Evolutionary conservation across 192 early-diverging fungal species (phyloP), one percentile per base, ranked within the genome.

Genomic region (Radiomyces spectabilis): DNA sequence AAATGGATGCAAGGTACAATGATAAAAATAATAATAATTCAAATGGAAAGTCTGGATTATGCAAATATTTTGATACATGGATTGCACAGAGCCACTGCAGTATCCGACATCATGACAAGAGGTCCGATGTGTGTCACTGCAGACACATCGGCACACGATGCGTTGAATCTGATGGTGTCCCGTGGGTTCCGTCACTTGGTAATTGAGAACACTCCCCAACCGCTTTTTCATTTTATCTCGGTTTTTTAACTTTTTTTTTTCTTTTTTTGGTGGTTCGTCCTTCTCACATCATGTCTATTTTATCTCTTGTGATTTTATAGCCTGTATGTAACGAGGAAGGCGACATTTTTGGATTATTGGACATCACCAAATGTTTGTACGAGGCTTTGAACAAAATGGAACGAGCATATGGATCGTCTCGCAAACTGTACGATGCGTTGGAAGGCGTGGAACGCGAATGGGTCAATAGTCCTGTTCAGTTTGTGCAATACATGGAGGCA

Each of bases 31-130:
- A n/a, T n/a, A n/a, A n/a, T n/a, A n/a, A n/a, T n/a, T n/a, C n/a
- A n/a, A n/a, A n/a, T n/a, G n/a, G n/a, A n/a, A n/a, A n/a, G n/a
- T n/a, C n/a, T n/a, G n/a, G n/a, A n/a, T n/a, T n/a, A n/a, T n/a
- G n/a, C n/a, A n/a, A n/a, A n/a, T n/a, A n/a, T n/a, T n/a, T n/a
- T n/a, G n/a, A n/a, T n/a, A n/a, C n/a, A n/a, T n/a, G n/a, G n/a
- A n/a, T n/a, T n/a, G n/a, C n/a, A n/a, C 40, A 71, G 83, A 55
- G 72, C 78, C 27, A 86, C 83, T 46, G 71, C 81, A 19, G 91
- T 96, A 25, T 71, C 85, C 33, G 77, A 91, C 18, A 93, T 94
- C 34, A 96, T 96, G 82, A 99, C 96, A 5, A 80, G 79, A 55
- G 80, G 88, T 55, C 95, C 95, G 13, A 83, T 92, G 60, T 92